These are phyloP conservation scores for Alternaria angustiovoidea DNA, from an alignment of 2,329 filamentous ascomycete genomes.

Conservation along the genomic window DNA sequence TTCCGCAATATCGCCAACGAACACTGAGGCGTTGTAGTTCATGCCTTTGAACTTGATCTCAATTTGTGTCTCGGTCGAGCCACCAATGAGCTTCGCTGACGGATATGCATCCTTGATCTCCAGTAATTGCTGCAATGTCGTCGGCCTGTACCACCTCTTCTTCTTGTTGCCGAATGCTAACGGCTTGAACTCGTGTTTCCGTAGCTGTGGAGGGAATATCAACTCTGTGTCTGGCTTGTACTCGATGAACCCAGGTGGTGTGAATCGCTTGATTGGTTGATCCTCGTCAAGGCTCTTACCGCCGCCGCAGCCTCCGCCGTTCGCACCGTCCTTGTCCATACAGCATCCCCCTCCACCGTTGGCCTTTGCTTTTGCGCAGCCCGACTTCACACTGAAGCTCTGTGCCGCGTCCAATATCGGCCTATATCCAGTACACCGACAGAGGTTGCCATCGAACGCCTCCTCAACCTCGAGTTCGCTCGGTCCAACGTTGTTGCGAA, in stretches of 20 bases:
- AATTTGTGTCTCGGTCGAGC: conserved; percentile 96
- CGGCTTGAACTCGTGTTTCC: conserved; percentile 81
- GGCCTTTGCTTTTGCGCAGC: conserved; percentile 63
- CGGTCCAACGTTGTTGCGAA: conserved; percentile 82
- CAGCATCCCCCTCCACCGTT: conserved; percentile 75
- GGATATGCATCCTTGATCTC: conserved; percentile 90
- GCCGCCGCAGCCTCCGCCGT: conserved; percentile 56
- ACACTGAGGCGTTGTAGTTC: conserved; percentile 88
- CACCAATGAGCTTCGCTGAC: conserved; percentile 90
- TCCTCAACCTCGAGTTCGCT: conserved; percentile 88
- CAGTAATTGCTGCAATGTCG: conserved; percentile 84
- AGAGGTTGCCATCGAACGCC: conserved; percentile 95
- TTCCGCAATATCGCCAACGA: conserved; percentile 91
- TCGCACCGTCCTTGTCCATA: conserved; percentile 62
- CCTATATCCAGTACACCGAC: conserved; percentile 92
- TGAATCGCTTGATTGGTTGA: conserved; percentile 69
- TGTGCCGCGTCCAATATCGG: conserved; percentile 94
- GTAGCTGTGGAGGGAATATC: conserved; percentile 88
- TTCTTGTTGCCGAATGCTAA: conserved; percentile 92
- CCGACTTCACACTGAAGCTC: conserved; percentile 73
- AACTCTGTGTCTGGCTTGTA: conserved; percentile 94
- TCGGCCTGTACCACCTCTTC: conserved; percentile 92
- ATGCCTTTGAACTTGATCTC: conserved; percentile 98
- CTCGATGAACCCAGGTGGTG: conserved; percentile 88
- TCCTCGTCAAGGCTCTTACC: conserved; percentile 52